Base-by-base conservation (phyloP, 2,329 filamentous ascomycete species). In the Penicillium hesseltinei region DNA sequence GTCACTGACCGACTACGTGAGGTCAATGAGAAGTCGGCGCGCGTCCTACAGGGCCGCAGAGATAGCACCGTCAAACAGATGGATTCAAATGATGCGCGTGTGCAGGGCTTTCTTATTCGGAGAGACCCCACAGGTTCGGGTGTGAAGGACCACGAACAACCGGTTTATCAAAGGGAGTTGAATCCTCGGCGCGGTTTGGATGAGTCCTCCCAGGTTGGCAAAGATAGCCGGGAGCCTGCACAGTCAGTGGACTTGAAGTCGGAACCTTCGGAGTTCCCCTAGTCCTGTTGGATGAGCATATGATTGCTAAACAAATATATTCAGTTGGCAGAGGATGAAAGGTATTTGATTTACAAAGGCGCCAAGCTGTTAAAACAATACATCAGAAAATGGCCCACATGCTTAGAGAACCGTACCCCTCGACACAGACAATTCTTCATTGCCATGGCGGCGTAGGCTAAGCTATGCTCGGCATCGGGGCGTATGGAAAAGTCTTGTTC, bases 51-150 rank as follows among this genome's bases (percentile, higher is more conserved):
- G 78, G 82, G 67, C 73, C 81, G 65, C 78, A 84, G 54, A 77
- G 81, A 59, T 79, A 81, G 50, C 76, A 81, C 38, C 71, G 82
- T 73, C 67, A 76, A 70, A 77, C 75, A 67, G 80, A 83, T 69
- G 65, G 61, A 64, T 11, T 73, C 74, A 8, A 64, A 68, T 53
- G 82, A 89, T 60, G 85, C 87, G 67, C 82, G 91, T 51, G 87
- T 97, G 39, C 84, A 91, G 64, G 85, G 78, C 54, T 97, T 97
- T 69, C 64, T 97, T 57, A 84, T 85, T 67, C 85, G 89, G 58
- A 81, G 91, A 62, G 89, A 94, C 67, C 82, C 83, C 17, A 73
- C 73, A 1, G 77, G 78, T 15, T 74, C 70, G 60, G 78, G 78
- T 6, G 65, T 80, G 51, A 78, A 78, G 58, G 74, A 76, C 36